These are phyloP conservation scores for Rhizopogon roseolus DNA, from an alignment of 768 basidiomycete genomes.

Conservation along the genomic window DNA sequence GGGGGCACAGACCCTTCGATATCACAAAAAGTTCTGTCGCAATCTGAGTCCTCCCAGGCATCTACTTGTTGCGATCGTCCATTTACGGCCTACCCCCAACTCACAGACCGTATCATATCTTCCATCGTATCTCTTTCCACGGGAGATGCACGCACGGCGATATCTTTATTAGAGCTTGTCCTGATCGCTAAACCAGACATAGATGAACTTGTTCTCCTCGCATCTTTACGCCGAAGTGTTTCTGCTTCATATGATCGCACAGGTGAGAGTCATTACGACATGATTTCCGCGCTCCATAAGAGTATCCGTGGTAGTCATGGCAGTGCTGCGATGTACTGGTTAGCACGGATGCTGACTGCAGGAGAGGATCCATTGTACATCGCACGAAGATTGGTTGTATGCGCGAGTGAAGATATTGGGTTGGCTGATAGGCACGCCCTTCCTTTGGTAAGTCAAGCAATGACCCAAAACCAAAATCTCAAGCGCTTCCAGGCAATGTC, in stretches of 20 bases:
- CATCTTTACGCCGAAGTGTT: constrained; percentile 56
- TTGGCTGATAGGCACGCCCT: constrained; percentile 75
- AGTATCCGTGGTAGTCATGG: constrained; percentile 73
- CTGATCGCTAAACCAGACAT: constrained; percentile 38
- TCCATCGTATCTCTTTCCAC: constrained; percentile 49
- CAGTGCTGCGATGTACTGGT: constrained; percentile 82
- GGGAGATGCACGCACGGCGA: constrained; percentile 75
- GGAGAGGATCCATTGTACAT: constrained; percentile 82
- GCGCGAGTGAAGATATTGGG: constrained; percentile 85
- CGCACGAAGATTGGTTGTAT: constrained; percentile 68
- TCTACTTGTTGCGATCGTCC: constrained; percentile 11
- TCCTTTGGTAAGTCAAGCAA: constrained; percentile 47
- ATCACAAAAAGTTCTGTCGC: constrained; percentile 13
- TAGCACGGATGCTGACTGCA: constrained; percentile 75
- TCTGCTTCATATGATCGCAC: constrained; percentile 68
- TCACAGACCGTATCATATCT: constrained; percentile 43
- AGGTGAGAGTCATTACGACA: constrained; percentile 74
- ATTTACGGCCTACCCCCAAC: constrained; percentile 27
- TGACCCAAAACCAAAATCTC: constrained; percentile 7
- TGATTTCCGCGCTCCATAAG: constrained; percentile 85
- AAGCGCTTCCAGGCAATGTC: constrained; percentile 48
- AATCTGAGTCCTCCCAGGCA: constrained; percentile 13
- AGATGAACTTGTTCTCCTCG: constrained; percentile 47
- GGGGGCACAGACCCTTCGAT: constrained; percentile 6
- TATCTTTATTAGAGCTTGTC: constrained; percentile 72